Evolutionary conservation across 1,284 basidiomycete genomes (phyloP), one percentile per base, ranked within the genome.

Genomic region (Ganoderma leucocontextum): DNA sequence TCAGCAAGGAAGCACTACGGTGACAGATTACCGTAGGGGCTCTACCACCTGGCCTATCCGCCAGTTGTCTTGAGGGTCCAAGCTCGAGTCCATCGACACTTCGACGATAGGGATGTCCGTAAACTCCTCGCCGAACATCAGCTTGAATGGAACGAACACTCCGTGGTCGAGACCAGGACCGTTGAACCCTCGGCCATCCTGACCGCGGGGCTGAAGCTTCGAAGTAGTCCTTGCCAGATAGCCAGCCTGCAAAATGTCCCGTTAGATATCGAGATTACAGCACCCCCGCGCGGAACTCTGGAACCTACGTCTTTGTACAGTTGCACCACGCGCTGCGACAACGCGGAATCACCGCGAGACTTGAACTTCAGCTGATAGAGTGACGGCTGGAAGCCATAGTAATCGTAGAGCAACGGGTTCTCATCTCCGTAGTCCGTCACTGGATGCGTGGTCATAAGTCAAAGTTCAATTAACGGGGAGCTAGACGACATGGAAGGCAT

Each of bases 361-460:
- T 87, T 85, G 80, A 92, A 94, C 74, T 88, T 87, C 68, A 93
- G 77, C 67, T 88, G 64, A 77, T 94, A 94, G 33, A 90, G 72
- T 60, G 84, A 80, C 4, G 81, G 79, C 36, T 80, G 81, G 77
- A 94, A 94, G 9, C 89, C 89, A 75, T 86, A 92, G 76, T 93
- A 93, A 74, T 94, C 92, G 83, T 88, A 88, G 59, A 92, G 78
- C 10, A 94, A 81, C 1, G 92, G 91, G 73, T 93, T 93, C 72
- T 89, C 85, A 67, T 89, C 86, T 1, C 88, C 89, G 72, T 93
- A 93, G 76, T 94, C 89, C 35, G 90, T 89, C 38, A 93, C 91
- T 90, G 69, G 19, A 47, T 25, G 42, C 42, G 47, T 52, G 42
- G 42, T 35, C 47, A 4, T 47, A 42, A 59, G 44, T 65, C 66